Percentiles rank a stretch among this genome's conserved stretches.
phyloP scores from a whole-genome alignment of 164 flowering plant genomes.

The Hamamelis virginiana region DNA sequence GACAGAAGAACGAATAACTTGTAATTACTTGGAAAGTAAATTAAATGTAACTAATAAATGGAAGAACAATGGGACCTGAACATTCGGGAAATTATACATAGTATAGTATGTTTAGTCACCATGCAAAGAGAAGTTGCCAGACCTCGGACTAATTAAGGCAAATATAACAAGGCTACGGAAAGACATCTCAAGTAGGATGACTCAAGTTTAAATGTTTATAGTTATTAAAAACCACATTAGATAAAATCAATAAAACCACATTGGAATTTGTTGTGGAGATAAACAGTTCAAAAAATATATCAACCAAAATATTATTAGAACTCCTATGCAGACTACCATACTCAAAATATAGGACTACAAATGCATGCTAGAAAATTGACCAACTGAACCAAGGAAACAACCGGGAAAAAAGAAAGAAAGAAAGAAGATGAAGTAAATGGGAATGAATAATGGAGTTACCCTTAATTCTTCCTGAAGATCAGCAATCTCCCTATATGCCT shows the following conservation, averaged over 20 bases:
- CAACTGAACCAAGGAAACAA: not conserved
- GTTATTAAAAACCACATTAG: too few species aligned
- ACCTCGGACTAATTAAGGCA: not conserved
- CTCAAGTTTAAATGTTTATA: too few species aligned
- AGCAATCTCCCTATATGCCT: slow-evolving; percentile 73
- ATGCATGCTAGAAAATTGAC: too few species aligned
- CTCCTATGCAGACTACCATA: too few species aligned
- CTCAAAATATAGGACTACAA: too few species aligned
- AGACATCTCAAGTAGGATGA: too few species aligned
- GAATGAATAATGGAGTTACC: slow-evolving; percentile 27
- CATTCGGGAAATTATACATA: not conserved
- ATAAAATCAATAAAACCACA: too few species aligned
- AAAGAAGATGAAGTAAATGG: not conserved
- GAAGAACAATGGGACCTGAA: not conserved
- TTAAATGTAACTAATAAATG: not conserved
- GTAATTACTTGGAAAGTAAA: not conserved
- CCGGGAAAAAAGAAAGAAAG: not conserved
- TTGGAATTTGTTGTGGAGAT: too few species aligned
- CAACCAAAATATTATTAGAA: too few species aligned
- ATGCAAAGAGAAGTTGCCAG: too few species aligned
- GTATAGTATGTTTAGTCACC: too few species aligned
- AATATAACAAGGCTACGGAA: not conserved
- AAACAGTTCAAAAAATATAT: too few species aligned
- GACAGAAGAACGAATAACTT: slow-evolving; percentile 1
- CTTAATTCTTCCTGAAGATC: slow-evolving; percentile 74